Conservation (phyloP, 2,329 filamentous ascomycete species). For the Fusarium sterilihyphosum region DNA sequence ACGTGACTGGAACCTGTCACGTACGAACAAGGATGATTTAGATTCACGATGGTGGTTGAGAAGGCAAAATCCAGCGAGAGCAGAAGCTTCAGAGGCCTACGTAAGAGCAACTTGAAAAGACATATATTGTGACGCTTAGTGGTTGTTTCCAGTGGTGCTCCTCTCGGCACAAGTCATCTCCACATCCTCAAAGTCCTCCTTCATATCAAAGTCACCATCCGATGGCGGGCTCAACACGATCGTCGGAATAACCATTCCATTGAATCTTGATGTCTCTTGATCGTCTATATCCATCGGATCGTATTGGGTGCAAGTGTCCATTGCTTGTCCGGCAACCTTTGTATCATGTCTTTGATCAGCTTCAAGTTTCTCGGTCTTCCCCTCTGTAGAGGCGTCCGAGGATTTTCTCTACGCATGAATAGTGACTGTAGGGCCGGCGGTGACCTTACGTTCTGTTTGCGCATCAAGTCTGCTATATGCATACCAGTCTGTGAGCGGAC, state of each 20-base stretch:
- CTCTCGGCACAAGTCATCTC: background rate
- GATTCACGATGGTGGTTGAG: background rate
- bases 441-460: background rate
- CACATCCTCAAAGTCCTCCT: background rate
- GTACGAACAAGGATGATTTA: background rate
- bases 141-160: background rate
- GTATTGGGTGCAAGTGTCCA: background rate
- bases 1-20: background rate
- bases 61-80: background rate
- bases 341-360: background rate
- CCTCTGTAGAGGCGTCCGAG: background rate
- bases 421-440: background rate
- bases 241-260: background rate
- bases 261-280: background rate
- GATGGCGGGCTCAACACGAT: background rate
- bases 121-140: background rate
- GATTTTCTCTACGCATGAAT: background rate
- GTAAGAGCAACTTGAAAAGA: no score
- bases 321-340: background rate
- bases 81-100: background rate
- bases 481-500: background rate
- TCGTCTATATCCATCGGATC: background rate
- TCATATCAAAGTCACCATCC: background rate
- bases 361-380: background rate
- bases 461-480: background rate